These are phyloP conservation scores for Microbotryum scabiosae DNA, from an alignment of 1,284 basidiomycete species.

Conservation along the genomic window DNA sequence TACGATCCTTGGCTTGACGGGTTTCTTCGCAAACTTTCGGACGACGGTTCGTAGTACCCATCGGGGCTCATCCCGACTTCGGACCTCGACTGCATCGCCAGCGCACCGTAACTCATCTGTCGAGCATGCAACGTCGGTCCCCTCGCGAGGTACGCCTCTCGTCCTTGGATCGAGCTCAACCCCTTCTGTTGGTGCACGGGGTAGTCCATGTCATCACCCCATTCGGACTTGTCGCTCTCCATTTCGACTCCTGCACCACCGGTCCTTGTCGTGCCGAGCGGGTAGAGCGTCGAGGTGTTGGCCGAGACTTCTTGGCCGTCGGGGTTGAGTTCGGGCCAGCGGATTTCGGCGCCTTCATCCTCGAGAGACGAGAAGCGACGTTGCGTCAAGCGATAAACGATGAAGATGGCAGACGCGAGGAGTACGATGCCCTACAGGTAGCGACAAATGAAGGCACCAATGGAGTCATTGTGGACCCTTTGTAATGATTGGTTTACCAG, in stretches of 20 bases:
- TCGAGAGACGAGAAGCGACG: conserved; percentile 33
- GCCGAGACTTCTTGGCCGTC: conserved; percentile 25
- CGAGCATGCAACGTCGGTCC: conserved; percentile 1
- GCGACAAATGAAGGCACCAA: background rate
- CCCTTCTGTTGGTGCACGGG: background rate
- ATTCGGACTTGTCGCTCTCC: conserved; percentile 25
- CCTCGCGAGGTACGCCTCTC: background rate
- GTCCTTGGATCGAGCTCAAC: background rate
- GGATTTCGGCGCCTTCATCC: conserved; percentile 31
- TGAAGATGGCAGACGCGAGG: conserved; percentile 27
- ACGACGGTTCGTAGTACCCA: conserved; percentile 13
- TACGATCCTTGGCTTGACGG: too few species aligned
- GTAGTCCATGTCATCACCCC: conserved; percentile 7
- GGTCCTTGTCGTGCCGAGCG: conserved; percentile 31
- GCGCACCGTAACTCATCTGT: conserved; percentile 18
- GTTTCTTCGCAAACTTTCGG: too few species aligned
- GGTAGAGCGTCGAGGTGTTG: conserved; percentile 30
- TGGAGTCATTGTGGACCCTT: background rate
- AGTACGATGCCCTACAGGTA: conserved; percentile 25
- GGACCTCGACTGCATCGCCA: conserved; percentile 17
- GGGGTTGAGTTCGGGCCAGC: conserved; percentile 31
- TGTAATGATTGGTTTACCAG: background rate
- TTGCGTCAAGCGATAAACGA: conserved; percentile 33
- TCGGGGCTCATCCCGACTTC: background rate
- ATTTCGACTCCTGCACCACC: conserved; percentile 28